phyloP scores from a whole-genome alignment of 768 basidiomycete species.

The Pleurotus sapidus region DNA sequence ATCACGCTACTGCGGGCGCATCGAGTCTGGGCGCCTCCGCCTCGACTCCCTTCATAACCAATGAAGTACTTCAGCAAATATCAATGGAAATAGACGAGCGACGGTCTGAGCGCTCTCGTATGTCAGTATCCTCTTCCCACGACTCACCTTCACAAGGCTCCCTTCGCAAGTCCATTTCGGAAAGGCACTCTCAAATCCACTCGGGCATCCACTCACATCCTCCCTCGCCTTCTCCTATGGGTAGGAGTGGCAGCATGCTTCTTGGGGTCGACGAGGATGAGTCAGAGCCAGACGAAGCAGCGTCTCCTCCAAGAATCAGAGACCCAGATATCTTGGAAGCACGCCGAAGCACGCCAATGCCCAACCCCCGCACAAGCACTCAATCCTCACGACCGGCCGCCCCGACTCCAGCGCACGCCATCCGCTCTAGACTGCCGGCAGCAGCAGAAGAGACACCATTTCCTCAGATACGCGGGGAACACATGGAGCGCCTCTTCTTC shows the following conservation, averaged over 20 bases:
- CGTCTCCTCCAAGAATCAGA: conserved; percentile 7
- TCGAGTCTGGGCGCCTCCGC: background rate
- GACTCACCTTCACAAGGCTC: conserved; percentile 13
- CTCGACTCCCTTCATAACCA: conserved; percentile 42
- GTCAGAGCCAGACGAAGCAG: conserved; percentile 7
- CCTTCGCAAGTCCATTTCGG: conserved; percentile 1
- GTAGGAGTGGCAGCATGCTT: conserved; percentile 7
- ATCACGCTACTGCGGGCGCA: conserved; percentile 39
- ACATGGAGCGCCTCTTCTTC: conserved; percentile 79
- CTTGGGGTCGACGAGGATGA: conserved; percentile 13
- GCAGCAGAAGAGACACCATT: conserved; percentile 52
- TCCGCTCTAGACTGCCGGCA: conserved; percentile 10
- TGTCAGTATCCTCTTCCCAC: conserved; percentile 8
- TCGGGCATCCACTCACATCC: background rate
- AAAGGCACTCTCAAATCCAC: background rate
- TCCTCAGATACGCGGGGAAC: conserved; percentile 78
- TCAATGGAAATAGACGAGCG: conserved; percentile 66
- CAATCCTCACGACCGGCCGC: conserved; percentile 27
- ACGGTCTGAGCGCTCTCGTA: conserved; percentile 40
- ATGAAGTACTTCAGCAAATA: conserved; percentile 61
- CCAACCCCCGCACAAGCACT: background rate
- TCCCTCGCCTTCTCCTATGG: conserved; percentile 9
- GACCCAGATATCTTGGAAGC: background rate
- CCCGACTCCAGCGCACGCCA: conserved; percentile 32
- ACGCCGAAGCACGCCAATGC: conserved; percentile 6